A percentile compares a stretch with the other conserved stretches of the same genome.
These are phyloP conservation scores for Solanum chiquidenum DNA, from an alignment of 257 asterid species.

Conservation along the genomic window DNA sequence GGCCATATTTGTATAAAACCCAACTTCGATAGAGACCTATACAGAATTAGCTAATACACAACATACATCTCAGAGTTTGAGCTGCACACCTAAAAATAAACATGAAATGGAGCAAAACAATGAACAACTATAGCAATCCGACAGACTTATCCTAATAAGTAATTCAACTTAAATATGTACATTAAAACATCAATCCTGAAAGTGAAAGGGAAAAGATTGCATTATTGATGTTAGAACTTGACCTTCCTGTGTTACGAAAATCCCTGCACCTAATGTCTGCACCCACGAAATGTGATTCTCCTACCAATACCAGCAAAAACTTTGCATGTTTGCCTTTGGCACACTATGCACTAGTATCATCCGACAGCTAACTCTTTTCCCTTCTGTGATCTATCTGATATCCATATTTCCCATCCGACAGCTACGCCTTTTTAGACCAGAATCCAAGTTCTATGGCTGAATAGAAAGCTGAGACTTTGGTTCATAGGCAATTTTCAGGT, in stretches of 20 bases:
- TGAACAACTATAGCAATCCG: not conserved
- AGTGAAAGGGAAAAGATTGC: not conserved
- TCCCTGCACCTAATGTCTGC: conserved; percentile 8
- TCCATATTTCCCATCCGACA: not conserved
- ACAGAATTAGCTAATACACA: not conserved
- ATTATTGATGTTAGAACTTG: conserved; percentile 21
- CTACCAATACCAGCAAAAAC: conserved; percentile 39
- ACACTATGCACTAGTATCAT: conserved; percentile 24
- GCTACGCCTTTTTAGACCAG: not conserved
- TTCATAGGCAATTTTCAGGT: conserved; percentile 11
- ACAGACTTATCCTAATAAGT: not conserved
- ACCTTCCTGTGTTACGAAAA: not conserved
- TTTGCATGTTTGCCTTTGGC: conserved; percentile 38
- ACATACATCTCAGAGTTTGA: not conserved
- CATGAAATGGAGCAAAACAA: not conserved
- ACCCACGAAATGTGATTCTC: conserved; percentile 4
- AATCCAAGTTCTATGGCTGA: not conserved
- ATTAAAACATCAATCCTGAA: conserved; percentile 2
- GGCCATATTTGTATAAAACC: not conserved
- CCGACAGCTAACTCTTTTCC: conserved; percentile 1
- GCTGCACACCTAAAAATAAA: not conserved
- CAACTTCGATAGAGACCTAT: not conserved
- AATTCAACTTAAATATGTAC: conserved; percentile 14
- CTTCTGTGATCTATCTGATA: not conserved
- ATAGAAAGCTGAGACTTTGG: not conserved